Evolutionary conservation across 768 basidiomycete species (phyloP).

Genomic region (Rossbeevera mucosa): DNA sequence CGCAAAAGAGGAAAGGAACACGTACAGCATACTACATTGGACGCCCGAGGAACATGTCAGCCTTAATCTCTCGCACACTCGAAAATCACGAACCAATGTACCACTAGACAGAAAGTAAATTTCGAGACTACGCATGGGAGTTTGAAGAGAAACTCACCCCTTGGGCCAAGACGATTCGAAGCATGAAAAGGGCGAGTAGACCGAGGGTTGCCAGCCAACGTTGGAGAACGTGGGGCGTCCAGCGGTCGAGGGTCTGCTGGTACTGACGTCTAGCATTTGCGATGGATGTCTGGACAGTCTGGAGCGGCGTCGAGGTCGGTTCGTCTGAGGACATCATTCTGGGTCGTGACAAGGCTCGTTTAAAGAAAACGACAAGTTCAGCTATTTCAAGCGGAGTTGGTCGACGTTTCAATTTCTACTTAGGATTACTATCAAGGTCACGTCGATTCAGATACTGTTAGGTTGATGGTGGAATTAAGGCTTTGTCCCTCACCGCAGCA

Average conservation of each 20-base stretch:
- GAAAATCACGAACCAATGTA: slow-evolving; percentile 70
- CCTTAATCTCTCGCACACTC: not conserved
- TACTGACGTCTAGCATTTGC: slow-evolving; percentile 66
- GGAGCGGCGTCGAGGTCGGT: slow-evolving; percentile 24
- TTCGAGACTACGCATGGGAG: not conserved
- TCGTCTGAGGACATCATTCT: slow-evolving; percentile 35
- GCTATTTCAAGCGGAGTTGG: not conserved
- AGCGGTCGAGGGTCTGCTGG: slow-evolving; percentile 85
- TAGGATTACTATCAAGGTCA: no score
- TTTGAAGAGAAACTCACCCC: slow-evolving; percentile 57
- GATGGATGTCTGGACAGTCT: slow-evolving; percentile 25
- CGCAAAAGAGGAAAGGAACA: slow-evolving; percentile 14
- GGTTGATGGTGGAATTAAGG: no score
- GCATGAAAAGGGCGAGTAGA: slow-evolving; percentile 67
- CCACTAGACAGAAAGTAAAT: slow-evolving; percentile 51
- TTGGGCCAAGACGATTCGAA: slow-evolving; percentile 84
- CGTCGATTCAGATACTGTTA: no score
- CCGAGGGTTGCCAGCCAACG: slow-evolving; percentile 81
- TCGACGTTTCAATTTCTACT: no score
- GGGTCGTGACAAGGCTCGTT: slow-evolving; percentile 10
- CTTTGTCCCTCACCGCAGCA: not conserved
- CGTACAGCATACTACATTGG: slow-evolving; percentile 62
- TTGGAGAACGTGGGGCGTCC: slow-evolving; percentile 85
- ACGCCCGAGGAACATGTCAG: not conserved
- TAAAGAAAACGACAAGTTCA: no score